Evolutionary conservation across 768 basidiomycete species (phyloP), one percentile per base, ranked within the genome.

Genomic region (Leccinum aurantiacum): DNA sequence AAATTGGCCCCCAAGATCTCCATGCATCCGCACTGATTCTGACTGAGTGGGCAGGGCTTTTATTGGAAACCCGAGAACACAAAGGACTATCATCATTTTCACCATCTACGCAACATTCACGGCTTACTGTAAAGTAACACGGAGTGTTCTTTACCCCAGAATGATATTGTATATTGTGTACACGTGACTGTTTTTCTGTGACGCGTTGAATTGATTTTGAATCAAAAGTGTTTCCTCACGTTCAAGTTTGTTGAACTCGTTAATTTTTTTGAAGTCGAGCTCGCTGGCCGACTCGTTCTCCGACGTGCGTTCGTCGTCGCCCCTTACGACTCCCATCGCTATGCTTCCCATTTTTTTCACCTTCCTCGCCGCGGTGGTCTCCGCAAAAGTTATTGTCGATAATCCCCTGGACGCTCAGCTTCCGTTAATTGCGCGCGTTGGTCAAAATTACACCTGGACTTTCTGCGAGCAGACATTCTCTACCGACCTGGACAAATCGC

Each of bases 361-460:
- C 66, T 63, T 81, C 67, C 59, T 84, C 66, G 73, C 74, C 64
- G 69, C 79, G 63, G 69, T 71, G 51, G 73, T 71, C 56, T 76
- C 78, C 44, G 79, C 80, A 62, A 77, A 82, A 58, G 77, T 84
- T 47, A 76, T 71, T 58, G 78, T 94, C 48, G 69, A 77, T 52
- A 82, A 83, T 69, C 84, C 90, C 29, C 76, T 93, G 44, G 79
- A 84, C 61, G 77, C 78, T 33, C 95, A 98, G 75, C 82, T 86
- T 48, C 93, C 95, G 19, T 79, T 81, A 47, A 84, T 97, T 61
- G 93, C 92, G 22, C 86, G 91, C 60, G 74, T 87, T 41, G 77
- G 78, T 68, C 65, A 82, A 56, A 77, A 79, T 48, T 98, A 84
- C 71, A 77, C 79, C 51, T 98, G 92, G 88, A 73, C 85, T 14